A percentile compares a stretch with the other conserved stretches of the same genome.
These are phyloP conservation scores for Saitozyma sp. DNA, from an alignment of 768 basidiomycete genomes.

Conservation along the genomic window DNA sequence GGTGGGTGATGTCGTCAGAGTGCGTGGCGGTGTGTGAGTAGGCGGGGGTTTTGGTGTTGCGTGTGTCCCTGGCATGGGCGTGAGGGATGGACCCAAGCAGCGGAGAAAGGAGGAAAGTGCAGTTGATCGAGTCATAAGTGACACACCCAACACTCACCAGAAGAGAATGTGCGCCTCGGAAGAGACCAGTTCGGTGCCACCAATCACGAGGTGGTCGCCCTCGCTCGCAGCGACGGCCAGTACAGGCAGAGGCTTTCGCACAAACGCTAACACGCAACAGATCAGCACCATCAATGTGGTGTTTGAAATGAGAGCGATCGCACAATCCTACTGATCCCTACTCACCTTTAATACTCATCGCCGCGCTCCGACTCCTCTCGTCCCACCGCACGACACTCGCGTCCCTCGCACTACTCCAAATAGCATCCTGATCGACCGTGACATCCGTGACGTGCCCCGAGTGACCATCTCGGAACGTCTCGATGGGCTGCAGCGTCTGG, in stretches of 20 bases:
- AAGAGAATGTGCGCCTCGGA: slow-evolving; percentile 81
- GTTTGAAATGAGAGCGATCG: background rate
- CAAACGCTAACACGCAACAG: slow-evolving; percentile 21
- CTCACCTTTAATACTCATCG: slow-evolving; percentile 46
- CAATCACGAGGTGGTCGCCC: slow-evolving; percentile 64
- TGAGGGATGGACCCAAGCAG: slow-evolving; percentile 91
- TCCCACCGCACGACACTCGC: slow-evolving; percentile 49
- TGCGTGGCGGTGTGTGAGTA: slow-evolving; percentile 82
- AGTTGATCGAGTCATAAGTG: slow-evolving; percentile 71
- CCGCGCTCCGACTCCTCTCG: slow-evolving; percentile 40
- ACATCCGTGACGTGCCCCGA: slow-evolving; percentile 34
- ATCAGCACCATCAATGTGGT: slow-evolving; percentile 1
- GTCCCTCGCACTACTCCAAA: slow-evolving; percentile 48
- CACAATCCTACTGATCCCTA: background rate
- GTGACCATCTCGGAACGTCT: slow-evolving; percentile 41
- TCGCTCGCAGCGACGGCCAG: slow-evolving; percentile 42
- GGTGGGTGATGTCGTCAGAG: slow-evolving; percentile 84
- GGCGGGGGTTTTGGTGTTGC: slow-evolving; percentile 69
- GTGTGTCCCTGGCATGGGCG: slow-evolving; percentile 59
- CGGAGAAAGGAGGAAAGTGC: slow-evolving; percentile 70
- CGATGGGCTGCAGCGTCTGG: slow-evolving; percentile 43
- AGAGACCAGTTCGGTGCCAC: slow-evolving; percentile 75
- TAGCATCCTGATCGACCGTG: slow-evolving; percentile 20
- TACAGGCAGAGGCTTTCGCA: slow-evolving; percentile 44
- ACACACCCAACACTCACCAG: slow-evolving; percentile 69